Base-by-base conservation (phyloP, 441 rosid genomes). In the Erysimum cheiri region DNA sequence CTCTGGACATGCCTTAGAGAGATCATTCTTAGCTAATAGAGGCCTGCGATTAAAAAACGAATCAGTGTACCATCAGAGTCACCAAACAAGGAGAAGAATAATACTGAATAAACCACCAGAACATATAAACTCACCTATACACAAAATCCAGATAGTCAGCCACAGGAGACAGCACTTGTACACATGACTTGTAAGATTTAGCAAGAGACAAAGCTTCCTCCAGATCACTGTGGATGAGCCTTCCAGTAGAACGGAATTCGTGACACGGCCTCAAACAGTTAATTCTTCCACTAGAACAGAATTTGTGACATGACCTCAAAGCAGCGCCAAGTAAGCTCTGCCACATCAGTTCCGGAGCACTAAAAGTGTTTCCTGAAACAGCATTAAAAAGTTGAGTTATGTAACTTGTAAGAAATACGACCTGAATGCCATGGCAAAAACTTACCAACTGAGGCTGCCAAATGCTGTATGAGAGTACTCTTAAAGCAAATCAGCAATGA, bases 131-230 rank as follows among this genome's bases (percentile, higher is more conserved):
- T 67, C 82, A 92, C 98, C 86, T 81, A 68, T 83, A 69, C 76
- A 79, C 53, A 46, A 54, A 53, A 82, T 92, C 97, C 74, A 96
- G 76, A 81, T 71, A 89, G 71, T 96, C 96, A 64, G 97, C 96
- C 76, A 83, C 88, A 60, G 97, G 83, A 59, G 78, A 78, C 71
- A 93, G 79, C 31, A 91, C 90, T 71, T 85, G 90, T 13, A 79
- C 71, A 64, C 96, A 91, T 58, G 89, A 85, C 71, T 80, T 88
- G 85, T 84, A 81, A 58, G 77, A 76, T 75, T 85, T 80, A 46
- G 92, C 95, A 75, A 85, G 75, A 75, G 61, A 77, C 76, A 92
- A 39, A 46, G 91, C 76, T 77, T 87, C 89, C 56, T 74, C 72
- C 4, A 81, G 72, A 76, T 85, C 91, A 69, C 66, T 83, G 71